Evolutionary conservation across 1,284 basidiomycete species (phyloP), one percentile per base, ranked within the genome.

Genomic region (Cryptococcus depauperatus): DNA sequence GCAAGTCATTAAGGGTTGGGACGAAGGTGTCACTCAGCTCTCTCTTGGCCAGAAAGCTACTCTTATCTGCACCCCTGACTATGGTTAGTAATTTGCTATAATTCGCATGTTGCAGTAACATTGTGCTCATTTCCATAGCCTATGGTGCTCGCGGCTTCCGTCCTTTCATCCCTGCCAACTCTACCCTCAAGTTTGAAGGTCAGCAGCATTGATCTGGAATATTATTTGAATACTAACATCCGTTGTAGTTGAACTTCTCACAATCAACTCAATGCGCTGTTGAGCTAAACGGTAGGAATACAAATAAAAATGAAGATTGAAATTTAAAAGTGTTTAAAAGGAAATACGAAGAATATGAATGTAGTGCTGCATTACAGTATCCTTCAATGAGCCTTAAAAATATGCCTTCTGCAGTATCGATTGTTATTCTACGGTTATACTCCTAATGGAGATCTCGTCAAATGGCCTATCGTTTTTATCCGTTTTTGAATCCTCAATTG

Each of bases 371-470:
- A 11, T 30, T 30, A 11, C 29, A 30, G 29, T n/a, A 30, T 30
- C 29, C 10, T 30, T 30, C 29, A 30, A 11, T 30, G 11, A n/a
- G 29, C 29, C n/a, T 30, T 30, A 30, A 37, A 18, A 37, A 7
- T 35, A 10, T n/a, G n/a, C n/a, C n/a, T n/a, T n/a, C n/a, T n/a
- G n/a, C n/a, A n/a, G n/a, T n/a, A n/a, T n/a, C n/a, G n/a, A n/a
- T n/a, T 9, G 18, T 35, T 46, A 52, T 41, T 52, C 50, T 16
- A 52, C 46, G 6, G 50, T 52, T 14, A 52, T 52, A 42, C 46
- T 48, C 8, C 40, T 46, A 57, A 92, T 91, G 68, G 85, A 86
- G 69, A 93, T 87, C 61, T 91, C 88, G 58, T 91, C 88, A 54
- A 79, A 85, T 22, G 89, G 89, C 66, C 85, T 86, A 64, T 93